These are phyloP conservation scores for Tylopilus plumbeoviolaceoides DNA, from an alignment of 768 basidiomycete species.

Conservation along the genomic window DNA sequence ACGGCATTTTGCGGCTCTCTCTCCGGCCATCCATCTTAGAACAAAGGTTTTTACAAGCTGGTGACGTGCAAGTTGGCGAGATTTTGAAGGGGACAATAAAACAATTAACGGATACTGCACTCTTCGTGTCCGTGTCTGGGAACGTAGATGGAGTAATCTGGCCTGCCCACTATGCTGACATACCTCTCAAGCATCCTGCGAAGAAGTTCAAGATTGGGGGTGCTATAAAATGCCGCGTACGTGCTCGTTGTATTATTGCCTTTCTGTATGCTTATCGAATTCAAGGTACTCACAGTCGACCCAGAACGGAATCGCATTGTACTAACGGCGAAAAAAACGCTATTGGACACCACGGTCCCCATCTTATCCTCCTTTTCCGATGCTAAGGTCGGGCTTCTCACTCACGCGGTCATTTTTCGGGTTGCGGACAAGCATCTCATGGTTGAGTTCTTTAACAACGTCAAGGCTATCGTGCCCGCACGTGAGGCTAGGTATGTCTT, in stretches of 20 bases:
- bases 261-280: background rate
- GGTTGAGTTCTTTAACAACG: constrained; percentile 87
- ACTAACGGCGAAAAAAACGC: constrained; percentile 87
- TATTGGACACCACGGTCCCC: constrained; percentile 77
- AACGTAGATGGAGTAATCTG: constrained; percentile 90
- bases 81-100: constrained; percentile 85
- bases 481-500: constrained; percentile 72
- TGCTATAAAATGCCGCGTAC: constrained; percentile 79
- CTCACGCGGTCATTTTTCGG: constrained; percentile 82
- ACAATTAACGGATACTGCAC: constrained; percentile 69
- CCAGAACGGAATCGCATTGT: constrained; percentile 74
- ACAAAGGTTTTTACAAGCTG: constrained; percentile 80
- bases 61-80: constrained; percentile 82
- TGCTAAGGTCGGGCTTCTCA: constrained; percentile 62
- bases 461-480: constrained; percentile 76
- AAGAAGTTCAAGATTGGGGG: constrained; percentile 84
- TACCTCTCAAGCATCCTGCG: constrained; percentile 88
- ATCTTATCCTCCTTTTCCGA: constrained; percentile 64
- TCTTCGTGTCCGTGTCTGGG: constrained; percentile 85
- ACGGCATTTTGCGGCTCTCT: constrained; percentile 86
- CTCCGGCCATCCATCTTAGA: constrained; percentile 78
- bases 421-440: constrained; percentile 75
- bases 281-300: constrained; percentile 82
- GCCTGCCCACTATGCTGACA: constrained; percentile 95
- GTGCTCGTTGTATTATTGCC: constrained; percentile 20